These are phyloP conservation scores for Orbilia quercus DNA, from an alignment of 2,329 filamentous ascomycete species.

Conservation along the genomic window DNA sequence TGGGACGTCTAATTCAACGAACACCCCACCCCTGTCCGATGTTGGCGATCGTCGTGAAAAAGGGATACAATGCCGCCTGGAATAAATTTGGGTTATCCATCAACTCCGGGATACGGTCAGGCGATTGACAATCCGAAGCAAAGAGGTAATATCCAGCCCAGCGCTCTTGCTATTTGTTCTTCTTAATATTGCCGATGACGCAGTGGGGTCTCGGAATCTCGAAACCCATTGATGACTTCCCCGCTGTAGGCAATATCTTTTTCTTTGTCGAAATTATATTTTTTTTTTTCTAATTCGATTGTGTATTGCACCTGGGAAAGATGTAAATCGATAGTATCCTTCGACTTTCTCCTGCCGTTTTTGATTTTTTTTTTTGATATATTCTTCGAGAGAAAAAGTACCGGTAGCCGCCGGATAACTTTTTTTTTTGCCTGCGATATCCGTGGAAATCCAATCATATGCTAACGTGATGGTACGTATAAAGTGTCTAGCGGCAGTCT, in stretches of 20 bases:
- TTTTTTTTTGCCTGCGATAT: not conserved
- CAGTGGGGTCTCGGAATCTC: slow-evolving; percentile 6
- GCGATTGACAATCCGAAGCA: not conserved
- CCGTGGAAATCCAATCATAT: not conserved
- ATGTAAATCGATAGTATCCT: no score
- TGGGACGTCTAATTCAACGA: not conserved
- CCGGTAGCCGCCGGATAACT: no score
- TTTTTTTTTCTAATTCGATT: no score
- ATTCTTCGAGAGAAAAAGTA: no score
- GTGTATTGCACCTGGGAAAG: no score
- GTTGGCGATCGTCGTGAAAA: slow-evolving; percentile 9
- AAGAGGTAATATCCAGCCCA: no score
- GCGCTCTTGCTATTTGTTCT: no score
- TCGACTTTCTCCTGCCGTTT: no score
- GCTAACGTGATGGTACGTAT: not conserved
- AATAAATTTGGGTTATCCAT: not conserved
- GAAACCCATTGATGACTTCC: not conserved
- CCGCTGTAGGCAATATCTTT: no score
- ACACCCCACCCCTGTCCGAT: not conserved
- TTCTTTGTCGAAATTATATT: no score
- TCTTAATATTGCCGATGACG: not conserved
- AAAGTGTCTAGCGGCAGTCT: not conserved
- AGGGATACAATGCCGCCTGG: not conserved
- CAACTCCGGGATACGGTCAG: not conserved
- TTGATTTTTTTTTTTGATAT: no score